Base-by-base conservation (phyloP, 108 stramenopile genomes). In the Nannochloropsis gaditana region DNA sequence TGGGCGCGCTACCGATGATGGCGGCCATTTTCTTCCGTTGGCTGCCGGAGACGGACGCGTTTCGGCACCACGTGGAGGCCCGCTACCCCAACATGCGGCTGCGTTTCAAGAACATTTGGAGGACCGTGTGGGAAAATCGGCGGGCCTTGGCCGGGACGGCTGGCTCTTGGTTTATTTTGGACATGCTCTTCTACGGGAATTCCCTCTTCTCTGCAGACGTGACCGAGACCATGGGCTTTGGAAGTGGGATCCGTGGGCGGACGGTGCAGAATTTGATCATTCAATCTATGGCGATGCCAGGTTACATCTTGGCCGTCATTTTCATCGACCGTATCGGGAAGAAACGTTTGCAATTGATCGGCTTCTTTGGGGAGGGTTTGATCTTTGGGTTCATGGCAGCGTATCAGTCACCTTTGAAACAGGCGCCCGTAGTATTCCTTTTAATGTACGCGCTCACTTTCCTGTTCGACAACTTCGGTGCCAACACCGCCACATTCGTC, bases 401-500 rank as follows among this genome's bases (percentile, higher is more conserved):
- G 9, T 45, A 31, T 81, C 81, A 42, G 19, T 41, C 42, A 19
- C 42, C 15, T 11, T 31, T 41, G 3, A 42, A 43, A 31, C 41
- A 31, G 9, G 15, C 6, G 3, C 42, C 81, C 5, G 21, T 15
- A 8, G 42, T 42, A 42, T 81, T 43, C 41, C 15, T 81, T 19
- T 11, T 21, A 17, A n/a, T 21, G 21, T 43, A 44, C 79, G 84
- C 89, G 79, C 47, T 92, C 79, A 92, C 91, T 11, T 93, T 92
- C 85, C 88, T 93, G 83, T 92, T 92, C 84, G 90, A 80, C 44
- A 91, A 92, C 21, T 92, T 88, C 44, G 92, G 92, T 5, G 92
- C 92, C 11, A 92, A 92, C 86, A 83, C 91, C 4, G 91, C 92
- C 43, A 92, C 92, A 1, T 93, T 88, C 86, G 90, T 93, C 42